Evolutionary conservation across 495 filamentous ascomycete genomes (phyloP), one percentile per base, ranked within the genome.

Genomic region (Podospora australis): DNA sequence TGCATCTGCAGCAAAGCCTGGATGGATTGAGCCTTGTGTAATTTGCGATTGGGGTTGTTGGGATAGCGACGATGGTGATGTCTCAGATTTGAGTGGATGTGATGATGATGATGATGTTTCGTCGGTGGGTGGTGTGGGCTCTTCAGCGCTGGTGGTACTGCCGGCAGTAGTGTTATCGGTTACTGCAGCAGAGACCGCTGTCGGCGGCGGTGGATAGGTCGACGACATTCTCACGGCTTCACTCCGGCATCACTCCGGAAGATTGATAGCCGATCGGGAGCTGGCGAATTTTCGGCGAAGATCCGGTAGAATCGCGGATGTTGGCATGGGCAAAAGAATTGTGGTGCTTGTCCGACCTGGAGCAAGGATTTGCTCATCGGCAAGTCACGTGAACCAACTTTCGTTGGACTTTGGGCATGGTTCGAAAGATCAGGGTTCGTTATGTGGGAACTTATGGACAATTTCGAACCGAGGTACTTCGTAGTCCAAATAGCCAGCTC

Each of bases 281-380:
- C 51, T 49, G 56, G 56, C 45, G 45, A 53, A 21, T 52, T 49
- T 46, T 58, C 56, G 56, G 56, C 32, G 52, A 54, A 58, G 56
- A 44, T 58, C 55, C 55, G 55, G 55, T 47, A 48, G 55, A 58
- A 58, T 58, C 44, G 51, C 55, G 55, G 55, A 25, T 47, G 44
- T 53, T 48, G n/a, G n/a, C n/a, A n/a, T n/a, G n/a, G n/a, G n/a
- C n/a, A n/a, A n/a, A n/a, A n/a, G n/a, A n/a, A n/a, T n/a, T n/a
- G n/a, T n/a, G n/a, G n/a, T n/a, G n/a, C n/a, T n/a, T n/a, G n/a
- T n/a, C n/a, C n/a, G n/a, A n/a, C n/a, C n/a, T n/a, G n/a, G n/a
- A n/a, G n/a, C n/a, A n/a, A n/a, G n/a, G n/a, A n/a, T n/a, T n/a
- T n/a, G n/a, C n/a, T n/a, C n/a, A n/a, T n/a, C n/a, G n/a, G n/a